Evolutionary conservation across 495 filamentous ascomycete species (phyloP).

Genomic region (Penicillium paxilli): DNA sequence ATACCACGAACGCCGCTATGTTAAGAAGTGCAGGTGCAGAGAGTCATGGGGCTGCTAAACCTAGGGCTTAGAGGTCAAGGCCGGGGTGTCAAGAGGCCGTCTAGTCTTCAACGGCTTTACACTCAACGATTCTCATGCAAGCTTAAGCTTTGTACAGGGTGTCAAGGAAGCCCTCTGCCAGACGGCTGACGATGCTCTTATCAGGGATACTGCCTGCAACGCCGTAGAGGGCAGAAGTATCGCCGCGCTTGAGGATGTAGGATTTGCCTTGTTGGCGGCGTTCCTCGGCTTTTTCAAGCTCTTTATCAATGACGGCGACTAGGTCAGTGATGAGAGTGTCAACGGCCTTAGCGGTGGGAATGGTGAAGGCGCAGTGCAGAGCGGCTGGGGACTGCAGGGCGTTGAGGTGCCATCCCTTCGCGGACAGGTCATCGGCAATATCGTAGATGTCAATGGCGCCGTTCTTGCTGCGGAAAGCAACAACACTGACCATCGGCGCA

Average conservation of each 20-base stretch:
- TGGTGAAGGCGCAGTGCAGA: slow-evolving; percentile 95
- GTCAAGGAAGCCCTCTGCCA: slow-evolving; percentile 92
- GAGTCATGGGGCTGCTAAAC: no score
- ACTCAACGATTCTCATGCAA: neutral
- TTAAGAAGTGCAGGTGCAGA: slow-evolving; percentile 7
- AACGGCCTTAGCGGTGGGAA: slow-evolving; percentile 77
- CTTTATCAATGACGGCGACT: slow-evolving; percentile 72
- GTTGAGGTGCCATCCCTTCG: slow-evolving; percentile 92
- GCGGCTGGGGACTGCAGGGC: slow-evolving; percentile 88
- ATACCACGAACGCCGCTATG: slow-evolving; percentile 7
- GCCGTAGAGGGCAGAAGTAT: slow-evolving; percentile 88
- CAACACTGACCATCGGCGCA: slow-evolving; percentile 81
- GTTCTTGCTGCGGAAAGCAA: slow-evolving; percentile 77
- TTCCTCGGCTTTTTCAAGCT: slow-evolving; percentile 76
- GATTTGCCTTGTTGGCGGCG: slow-evolving; percentile 64
- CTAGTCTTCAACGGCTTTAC: neutral
- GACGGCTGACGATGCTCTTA: slow-evolving; percentile 87
- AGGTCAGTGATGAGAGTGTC: slow-evolving; percentile 79
- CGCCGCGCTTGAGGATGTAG: slow-evolving; percentile 51
- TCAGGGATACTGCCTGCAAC: slow-evolving; percentile 94
- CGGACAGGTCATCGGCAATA: slow-evolving; percentile 78
- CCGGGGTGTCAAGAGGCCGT: no score
- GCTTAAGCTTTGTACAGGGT: slow-evolving; percentile 87
- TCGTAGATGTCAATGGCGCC: slow-evolving; percentile 79
- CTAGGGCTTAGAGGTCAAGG: neutral